Evolutionary conservation across 768 basidiomycete genomes (phyloP), one percentile per base, ranked within the genome.

Genomic region (Coprinopsis cinerea): DNA sequence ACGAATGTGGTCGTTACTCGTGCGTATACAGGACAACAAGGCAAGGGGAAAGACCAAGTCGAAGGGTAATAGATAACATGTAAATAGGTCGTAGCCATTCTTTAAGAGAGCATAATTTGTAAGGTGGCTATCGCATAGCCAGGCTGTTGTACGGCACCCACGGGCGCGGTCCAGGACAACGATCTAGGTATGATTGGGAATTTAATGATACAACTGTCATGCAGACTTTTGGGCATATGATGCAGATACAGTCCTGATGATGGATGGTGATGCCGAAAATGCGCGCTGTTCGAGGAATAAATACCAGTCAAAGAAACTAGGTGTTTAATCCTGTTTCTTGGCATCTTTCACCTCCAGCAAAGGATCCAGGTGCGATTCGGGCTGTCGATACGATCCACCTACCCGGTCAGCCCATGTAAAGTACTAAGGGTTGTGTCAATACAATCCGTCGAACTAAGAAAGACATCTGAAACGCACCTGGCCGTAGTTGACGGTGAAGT

Each of bases 401-500:
- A 73, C 73, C 40, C 82, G 80, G 66, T 98, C 96, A 17, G 90
- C 91, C 84, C 87, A 94, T 32, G 93, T 96, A 65, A 98, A 97
- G 72, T 98, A 99, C 85, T 96, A 35, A n/a, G 40, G 53, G 54
- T 44, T 42, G 45, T 53, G 49, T 39, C 26, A n/a, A 15, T 13
- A 37, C 30, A 13, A 13, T 18, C 27, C n/a, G 15, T 15, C 32
- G 18, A 34, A 37, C 3, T 4, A 15, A 48, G 9, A 40, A 36
- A 44, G 37, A 22, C 34, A 44, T 40, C 22, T n/a, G n/a, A n/a
- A 58, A 66, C 71, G 57, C 63, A 85, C 83, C 74, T 92, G 91
- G 20, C 92, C 93, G 66, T 92, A 95, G 73, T 98, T 98, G 57
- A 88, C 87, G 36, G 88, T 96, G 71, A 97, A 98, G 72, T 94